These are phyloP conservation scores for Ascochyta viciae-villosae DNA, from an alignment of 2,329 filamentous ascomycete species.

Conservation along the genomic window DNA sequence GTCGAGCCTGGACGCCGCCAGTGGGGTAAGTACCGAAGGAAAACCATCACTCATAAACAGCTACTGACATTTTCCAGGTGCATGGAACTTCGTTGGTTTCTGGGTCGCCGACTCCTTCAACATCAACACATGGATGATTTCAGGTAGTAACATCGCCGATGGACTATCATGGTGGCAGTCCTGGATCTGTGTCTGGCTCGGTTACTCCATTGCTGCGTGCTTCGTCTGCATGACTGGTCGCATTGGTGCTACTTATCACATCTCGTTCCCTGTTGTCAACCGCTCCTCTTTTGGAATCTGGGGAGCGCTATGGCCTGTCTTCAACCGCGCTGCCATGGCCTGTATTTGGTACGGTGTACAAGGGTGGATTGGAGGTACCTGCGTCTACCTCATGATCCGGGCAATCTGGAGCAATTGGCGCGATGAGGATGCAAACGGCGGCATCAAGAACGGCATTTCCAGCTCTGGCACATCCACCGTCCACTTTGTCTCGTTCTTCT, in stretches of 20 bases:
- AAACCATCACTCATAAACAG: background rate
- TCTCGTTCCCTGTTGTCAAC: constrained; percentile 83
- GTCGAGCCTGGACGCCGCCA: constrained; percentile 78
- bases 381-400: constrained; percentile 87
- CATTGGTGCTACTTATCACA: constrained; percentile 86
- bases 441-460: constrained; percentile 72
- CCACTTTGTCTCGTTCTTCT: constrained; percentile 80
- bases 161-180: constrained; percentile 92
- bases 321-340: constrained; percentile 87
- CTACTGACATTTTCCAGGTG: constrained; percentile 3
- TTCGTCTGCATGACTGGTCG: constrained; percentile 78
- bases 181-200: constrained; percentile 77
- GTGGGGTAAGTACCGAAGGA: constrained; percentile 65
- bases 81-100: constrained; percentile 19
- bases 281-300: constrained; percentile 86
- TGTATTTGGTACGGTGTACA: constrained; percentile 91
- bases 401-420: constrained; percentile 79
- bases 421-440: constrained; percentile 44
- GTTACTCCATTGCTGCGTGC: constrained; percentile 76
- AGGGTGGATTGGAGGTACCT: constrained; percentile 79
- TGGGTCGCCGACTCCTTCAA: constrained; percentile 52
- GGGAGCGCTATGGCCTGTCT: constrained; percentile 87
- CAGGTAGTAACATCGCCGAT: constrained; percentile 77
- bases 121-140: constrained; percentile 90
- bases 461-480: constrained; percentile 75